These are phyloP conservation scores for Gamsiella multidivaricata DNA, from an alignment of 192 early-diverging fungal genomes.

Conservation along the genomic window DNA sequence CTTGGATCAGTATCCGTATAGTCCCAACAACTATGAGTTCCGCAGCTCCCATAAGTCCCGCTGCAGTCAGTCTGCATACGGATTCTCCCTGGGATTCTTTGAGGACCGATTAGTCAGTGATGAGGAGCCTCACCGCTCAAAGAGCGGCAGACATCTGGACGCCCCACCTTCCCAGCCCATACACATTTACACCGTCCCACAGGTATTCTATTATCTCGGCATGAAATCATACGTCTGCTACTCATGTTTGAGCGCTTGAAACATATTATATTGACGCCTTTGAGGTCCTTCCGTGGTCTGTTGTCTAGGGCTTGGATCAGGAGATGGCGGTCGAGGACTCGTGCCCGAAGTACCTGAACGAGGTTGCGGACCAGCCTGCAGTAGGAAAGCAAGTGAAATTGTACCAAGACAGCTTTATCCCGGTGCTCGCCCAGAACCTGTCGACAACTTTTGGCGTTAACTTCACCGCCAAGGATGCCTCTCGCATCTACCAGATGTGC, in stretches of 20 bases:
- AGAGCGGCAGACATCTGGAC: no score
- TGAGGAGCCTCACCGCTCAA: no score
- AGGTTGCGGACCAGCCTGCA: constrained; percentile 5
- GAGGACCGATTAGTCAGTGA: constrained; percentile 6
- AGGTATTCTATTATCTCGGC: no score
- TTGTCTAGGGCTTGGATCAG: constrained; percentile 26
- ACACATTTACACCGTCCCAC: constrained; percentile 22
- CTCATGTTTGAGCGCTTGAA: no score
- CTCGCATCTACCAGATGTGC: constrained; percentile 24
- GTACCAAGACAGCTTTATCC: constrained; percentile 13
- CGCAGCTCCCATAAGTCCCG: constrained; percentile 24
- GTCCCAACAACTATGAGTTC: constrained; percentile 26
- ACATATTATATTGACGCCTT: no score
- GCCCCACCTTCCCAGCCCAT: constrained; percentile 31
- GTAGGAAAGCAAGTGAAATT: neutral
- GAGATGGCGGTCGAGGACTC: constrained; percentile 47
- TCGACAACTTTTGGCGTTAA: constrained; percentile 1
- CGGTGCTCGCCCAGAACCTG: constrained; percentile 7
- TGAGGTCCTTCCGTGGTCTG: neutral
- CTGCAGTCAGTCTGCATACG: constrained; percentile 34
- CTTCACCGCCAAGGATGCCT: constrained; percentile 29
- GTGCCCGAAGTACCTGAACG: constrained; percentile 33
- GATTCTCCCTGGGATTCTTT: constrained; percentile 23
- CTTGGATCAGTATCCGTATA: constrained; percentile 36
- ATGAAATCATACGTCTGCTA: no score